A percentile compares a stretch with the other conserved stretches of the same genome.
These are phyloP conservation scores for Panaeolus cyanescens DNA, from an alignment of 768 basidiomycete species.

Conservation along the genomic window DNA sequence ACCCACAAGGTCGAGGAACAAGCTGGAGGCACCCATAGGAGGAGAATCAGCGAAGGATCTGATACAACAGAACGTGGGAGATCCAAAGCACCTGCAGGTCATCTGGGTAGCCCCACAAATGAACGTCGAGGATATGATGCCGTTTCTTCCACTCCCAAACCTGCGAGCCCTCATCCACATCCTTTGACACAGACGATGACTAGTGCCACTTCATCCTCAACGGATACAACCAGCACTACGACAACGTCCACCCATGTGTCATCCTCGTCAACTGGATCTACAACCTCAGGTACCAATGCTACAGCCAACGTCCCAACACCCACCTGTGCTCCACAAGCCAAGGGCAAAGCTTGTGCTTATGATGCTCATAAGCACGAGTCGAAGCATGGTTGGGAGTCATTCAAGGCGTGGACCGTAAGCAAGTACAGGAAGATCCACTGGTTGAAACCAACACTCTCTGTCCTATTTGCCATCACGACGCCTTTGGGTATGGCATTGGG, in stretches of 20 bases:
- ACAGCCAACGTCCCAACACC: neutral
- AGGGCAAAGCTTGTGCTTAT: neutral
- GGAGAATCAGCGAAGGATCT: neutral
- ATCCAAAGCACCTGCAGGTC: neutral
- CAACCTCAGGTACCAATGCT: neutral
- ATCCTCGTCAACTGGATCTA: neutral
- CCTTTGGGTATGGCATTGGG: slow-evolving; percentile 70
- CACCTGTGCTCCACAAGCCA: neutral
- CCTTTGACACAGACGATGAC: neutral
- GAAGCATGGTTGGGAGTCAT: neutral
- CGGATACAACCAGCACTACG: neutral
- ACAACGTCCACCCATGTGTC: neutral
- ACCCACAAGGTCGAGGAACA: neutral
- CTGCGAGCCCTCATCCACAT: neutral
- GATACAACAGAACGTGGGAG: neutral
- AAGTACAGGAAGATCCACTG: slow-evolving; percentile 24
- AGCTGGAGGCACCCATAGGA: neutral
- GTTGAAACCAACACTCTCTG: slow-evolving; percentile 55
- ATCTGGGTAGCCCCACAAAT: neutral
- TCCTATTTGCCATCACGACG: slow-evolving; percentile 74
- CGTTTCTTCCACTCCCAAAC: neutral
- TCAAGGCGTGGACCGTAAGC: neutral
- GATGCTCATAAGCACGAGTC: neutral
- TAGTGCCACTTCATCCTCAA: neutral
- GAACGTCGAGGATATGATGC: neutral